Evolutionary conservation across 495 filamentous ascomycete genomes (phyloP), one percentile per base, ranked within the genome.

Genomic region (Cetradonia linearis): DNA sequence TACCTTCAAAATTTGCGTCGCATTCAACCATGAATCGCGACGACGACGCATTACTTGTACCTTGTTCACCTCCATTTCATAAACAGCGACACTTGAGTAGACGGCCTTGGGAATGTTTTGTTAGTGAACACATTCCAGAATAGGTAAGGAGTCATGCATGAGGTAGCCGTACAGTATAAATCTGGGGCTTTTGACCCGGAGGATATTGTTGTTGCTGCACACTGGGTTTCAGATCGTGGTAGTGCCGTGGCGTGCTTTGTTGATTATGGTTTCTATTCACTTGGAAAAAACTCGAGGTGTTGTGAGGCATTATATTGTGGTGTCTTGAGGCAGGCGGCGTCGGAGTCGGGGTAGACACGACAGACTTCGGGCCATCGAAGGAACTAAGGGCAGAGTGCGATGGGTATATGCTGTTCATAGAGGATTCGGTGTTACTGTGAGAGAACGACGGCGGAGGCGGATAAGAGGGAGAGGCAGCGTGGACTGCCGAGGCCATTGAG

Each of bases 31-130:
- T 59, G 88, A 88, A 69, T 96, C 91, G 59, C 82, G 82, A 44
- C 92, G 87, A 56, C 93, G 84, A 63, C 92, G 88, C 93, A 98
- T 98, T 25, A 96, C 89, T 16, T 88, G 87, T 60, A 97, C 77
- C 27, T 80, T 80, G 69, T 95, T 91, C 59, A 96, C 86, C 69
- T 95, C 89, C 90, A 96, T 96, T 69, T 98, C 93, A 72, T 96
- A 98, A 16, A 98, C 93, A 38, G 88, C 81, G 20, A 96, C 85
- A 64, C 91, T 89, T 2, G 94, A 97, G 71, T 98, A 98, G 34
- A 91, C 84, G 44, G 93, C 93, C 91, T 95, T 16, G 31, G 31
- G 31, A 8, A 60, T 1, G 16, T 14, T 2, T 37, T 6, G 37
- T 54, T 56, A 69, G 62, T 34, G 18, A 27, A 14, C 30, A 54